Conservation (phyloP, 441 rosid genomes). For the Pelargonium myrrhifolium region DNA sequence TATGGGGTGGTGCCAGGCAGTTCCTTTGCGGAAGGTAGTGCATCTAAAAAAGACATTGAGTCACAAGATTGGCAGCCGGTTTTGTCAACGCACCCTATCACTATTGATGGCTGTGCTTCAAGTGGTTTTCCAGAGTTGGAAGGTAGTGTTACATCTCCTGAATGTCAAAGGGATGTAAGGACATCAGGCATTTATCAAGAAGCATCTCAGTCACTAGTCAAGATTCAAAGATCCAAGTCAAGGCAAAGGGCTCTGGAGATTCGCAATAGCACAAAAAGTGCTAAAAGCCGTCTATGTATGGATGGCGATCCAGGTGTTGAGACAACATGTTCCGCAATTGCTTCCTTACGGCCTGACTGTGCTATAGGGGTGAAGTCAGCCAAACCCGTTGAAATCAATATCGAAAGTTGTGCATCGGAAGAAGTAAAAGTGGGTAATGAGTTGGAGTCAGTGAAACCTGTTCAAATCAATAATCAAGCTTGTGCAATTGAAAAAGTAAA, state of each 20-base stretch:
- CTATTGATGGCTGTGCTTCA: constrained; percentile 24
- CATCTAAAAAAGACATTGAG: constrained; percentile 25
- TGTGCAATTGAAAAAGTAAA: constrained; percentile 22
- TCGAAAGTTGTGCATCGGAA: constrained; percentile 22
- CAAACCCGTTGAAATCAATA: constrained; percentile 27
- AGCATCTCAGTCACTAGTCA: constrained; percentile 46
- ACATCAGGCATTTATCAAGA: constrained; percentile 29
- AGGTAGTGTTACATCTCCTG: constrained; percentile 41
- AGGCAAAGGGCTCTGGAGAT: constrained; percentile 73
- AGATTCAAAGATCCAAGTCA: constrained; percentile 74
- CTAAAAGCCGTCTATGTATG: constrained; percentile 27
- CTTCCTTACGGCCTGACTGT: constrained; percentile 34
- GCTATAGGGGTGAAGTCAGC: constrained; percentile 26
- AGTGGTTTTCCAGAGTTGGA: constrained; percentile 31
- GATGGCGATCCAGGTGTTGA: constrained; percentile 25
- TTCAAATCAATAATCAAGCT: neutral
- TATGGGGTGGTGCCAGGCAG: constrained; percentile 26
- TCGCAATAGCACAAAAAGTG: constrained; percentile 61
- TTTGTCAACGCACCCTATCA: constrained; percentile 25
- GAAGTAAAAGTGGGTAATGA: constrained; percentile 22
- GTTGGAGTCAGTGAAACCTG: constrained; percentile 3
- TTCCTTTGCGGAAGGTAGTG: constrained; percentile 22
- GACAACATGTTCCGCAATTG: constrained; percentile 33
- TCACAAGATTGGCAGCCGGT: constrained; percentile 30
- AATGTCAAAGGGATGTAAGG: constrained; percentile 31